phyloP scores from a whole-genome alignment of 1,284 basidiomycete species.

The Wallemia hederae region DNA sequence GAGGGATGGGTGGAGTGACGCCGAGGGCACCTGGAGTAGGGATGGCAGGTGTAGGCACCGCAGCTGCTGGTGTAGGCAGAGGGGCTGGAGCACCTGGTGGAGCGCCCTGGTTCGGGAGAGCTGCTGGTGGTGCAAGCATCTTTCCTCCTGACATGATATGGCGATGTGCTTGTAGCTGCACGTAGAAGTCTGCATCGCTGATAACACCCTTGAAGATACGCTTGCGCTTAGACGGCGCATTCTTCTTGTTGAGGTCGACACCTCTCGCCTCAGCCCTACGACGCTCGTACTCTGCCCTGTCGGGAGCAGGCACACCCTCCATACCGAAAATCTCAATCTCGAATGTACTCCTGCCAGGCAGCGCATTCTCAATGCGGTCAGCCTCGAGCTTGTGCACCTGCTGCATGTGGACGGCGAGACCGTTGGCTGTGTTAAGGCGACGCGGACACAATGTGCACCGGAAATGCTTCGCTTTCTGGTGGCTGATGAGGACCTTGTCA shows the following conservation, averaged over 20 bases:
- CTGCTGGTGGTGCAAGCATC: background rate
- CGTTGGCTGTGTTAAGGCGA: conserved; percentile 76
- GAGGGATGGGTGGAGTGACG: no score
- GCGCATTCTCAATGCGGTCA: conserved; percentile 81
- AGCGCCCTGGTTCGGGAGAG: no score
- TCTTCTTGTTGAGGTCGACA: conserved; percentile 22
- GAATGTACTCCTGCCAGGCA: conserved; percentile 86
- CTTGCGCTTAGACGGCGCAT: background rate
- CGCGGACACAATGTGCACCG: conserved; percentile 88
- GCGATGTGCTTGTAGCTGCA: background rate
- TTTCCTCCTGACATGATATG: background rate
- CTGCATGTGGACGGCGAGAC: conserved; percentile 90
- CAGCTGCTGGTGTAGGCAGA: background rate
- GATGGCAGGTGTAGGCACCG: background rate
- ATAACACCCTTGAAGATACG: background rate
- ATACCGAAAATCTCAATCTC: conserved; percentile 99
- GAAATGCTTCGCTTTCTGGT: conserved; percentile 98
- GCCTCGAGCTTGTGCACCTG: conserved; percentile 96
- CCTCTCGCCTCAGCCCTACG: conserved; percentile 76
- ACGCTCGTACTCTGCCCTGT: conserved; percentile 78
- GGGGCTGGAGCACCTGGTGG: background rate
- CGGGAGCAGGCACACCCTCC: conserved; percentile 86
- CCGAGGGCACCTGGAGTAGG: background rate
- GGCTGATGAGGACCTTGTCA: conserved; percentile 92
- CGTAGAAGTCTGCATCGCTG: background rate